phyloP scores from a whole-genome alignment of 495 filamentous ascomycete genomes.

The Talaromyces proteolyticus region DNA sequence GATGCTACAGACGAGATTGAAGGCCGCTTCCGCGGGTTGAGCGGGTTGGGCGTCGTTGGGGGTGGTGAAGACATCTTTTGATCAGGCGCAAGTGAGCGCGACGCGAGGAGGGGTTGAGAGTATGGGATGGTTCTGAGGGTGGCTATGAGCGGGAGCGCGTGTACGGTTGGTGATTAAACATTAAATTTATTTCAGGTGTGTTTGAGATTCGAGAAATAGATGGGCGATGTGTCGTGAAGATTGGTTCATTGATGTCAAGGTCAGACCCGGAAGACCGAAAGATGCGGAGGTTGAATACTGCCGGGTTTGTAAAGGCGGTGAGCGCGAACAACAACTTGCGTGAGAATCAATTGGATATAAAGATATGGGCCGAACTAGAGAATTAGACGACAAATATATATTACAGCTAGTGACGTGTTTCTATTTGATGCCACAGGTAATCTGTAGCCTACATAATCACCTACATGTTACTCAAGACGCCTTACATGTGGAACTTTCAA shows the following conservation, averaged over 20 bases:
- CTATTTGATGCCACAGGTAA: too few species aligned
- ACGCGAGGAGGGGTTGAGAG: too few species aligned
- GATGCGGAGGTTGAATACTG: background rate
- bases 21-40: slow-evolving; percentile 37
- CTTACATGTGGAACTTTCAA: too few species aligned
- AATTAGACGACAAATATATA: too few species aligned
- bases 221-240: background rate
- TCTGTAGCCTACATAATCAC: too few species aligned
- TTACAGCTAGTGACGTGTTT: too few species aligned
- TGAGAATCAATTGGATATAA: background rate
- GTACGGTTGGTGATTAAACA: too few species aligned
- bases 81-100: too few species aligned
- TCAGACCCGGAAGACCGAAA: background rate
- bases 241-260: background rate
- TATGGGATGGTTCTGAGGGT: too few species aligned
- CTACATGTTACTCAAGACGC: too few species aligned
- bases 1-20: slow-evolving; percentile 34
- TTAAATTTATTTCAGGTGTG: too few species aligned
- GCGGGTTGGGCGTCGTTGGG: slow-evolving; percentile 19
- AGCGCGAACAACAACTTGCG: background rate
- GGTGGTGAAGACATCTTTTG: slow-evolving; percentile 43
- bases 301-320: background rate
- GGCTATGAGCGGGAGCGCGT: too few species aligned
- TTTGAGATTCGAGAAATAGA: background rate
- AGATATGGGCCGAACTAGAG: background rate